Evolutionary conservation across 345 rosid genomes (phyloP), one percentile per base, ranked within the genome.

Genomic region (Garcia nutans): DNA sequence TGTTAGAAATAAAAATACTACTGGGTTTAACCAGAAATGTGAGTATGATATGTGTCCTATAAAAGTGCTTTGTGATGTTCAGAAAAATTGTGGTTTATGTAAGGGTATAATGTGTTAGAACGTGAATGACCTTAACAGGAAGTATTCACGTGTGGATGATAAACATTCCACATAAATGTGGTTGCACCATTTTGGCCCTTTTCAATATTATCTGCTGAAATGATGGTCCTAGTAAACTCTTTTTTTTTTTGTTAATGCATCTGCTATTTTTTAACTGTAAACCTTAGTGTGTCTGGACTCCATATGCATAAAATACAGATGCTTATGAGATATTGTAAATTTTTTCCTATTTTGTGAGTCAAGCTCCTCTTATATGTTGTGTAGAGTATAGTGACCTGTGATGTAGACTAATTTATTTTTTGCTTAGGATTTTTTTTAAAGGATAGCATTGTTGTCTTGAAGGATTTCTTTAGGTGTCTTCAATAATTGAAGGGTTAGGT

Each of bases 401-500:
- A 47, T 9, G 50, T 47, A 8, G 13, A 47, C 10, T 8, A 47
- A 47, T 13, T 47, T 47, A 9, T 47, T 11, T 16, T 62, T 33
- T 17, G 6, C 31, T 63, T 41, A 33, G 42, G n/a, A n/a, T n/a
- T n/a, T n/a, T n/a, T n/a, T n/a, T n/a, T n/a, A n/a, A n/a, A n/a
- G n/a, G 44, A 17, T 28, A 28, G 45, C 11, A 63, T 2, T 28
- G 41, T 12, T 63, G 19, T 63, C 67, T 28, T 63, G 1, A 15
- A 33, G 44, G 19, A 19, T 31, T 69, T 3, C 6, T 68, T 28
- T 55, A 19, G 13, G 47, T 70, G 47, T 2, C 23, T 19, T 70
- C 54, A 70, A 70, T 17, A 31, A n/a, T 31, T 17, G 26, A 28
- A 54, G 44, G 73, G 42, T 65, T 65, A 19, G 72, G 72, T 49